Evolutionary conservation across 257 asterid species (phyloP).

Genomic region (Prunella vulgaris): DNA sequence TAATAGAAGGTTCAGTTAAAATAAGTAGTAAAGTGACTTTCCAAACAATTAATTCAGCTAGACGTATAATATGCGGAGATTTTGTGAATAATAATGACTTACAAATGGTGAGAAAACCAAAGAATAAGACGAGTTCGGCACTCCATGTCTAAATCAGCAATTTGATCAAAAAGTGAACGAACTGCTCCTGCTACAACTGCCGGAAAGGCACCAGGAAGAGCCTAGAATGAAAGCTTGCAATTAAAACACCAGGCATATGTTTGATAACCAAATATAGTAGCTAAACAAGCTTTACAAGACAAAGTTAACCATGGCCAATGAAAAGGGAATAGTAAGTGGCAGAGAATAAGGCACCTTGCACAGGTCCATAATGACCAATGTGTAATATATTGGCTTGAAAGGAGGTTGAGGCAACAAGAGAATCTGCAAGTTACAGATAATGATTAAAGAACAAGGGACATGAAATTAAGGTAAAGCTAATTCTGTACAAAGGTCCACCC

Average conservation of each 20-base stretch:
- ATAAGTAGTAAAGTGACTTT: not conserved
- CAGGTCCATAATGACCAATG: conserved; percentile 92
- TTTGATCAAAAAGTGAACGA: conserved; percentile 88
- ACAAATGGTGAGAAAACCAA: conserved; percentile 99
- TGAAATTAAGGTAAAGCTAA: not conserved
- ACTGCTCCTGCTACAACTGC: conserved; percentile 99
- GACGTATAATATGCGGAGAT: not conserved
- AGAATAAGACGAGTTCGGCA: conserved; percentile 92
- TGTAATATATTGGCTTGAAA: conserved; percentile 86
- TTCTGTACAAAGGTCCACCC: not conserved
- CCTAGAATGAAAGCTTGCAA: conserved; percentile 40
- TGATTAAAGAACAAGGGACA: conserved; percentile 2
- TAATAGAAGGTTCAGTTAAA: not conserved
- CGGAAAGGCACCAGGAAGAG: conserved; percentile 99
- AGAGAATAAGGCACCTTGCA: conserved; percentile 66
- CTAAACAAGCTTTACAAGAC: not conserved
- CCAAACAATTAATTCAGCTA: not conserved
- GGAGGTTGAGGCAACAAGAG: conserved; percentile 93
- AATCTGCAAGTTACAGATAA: conserved; percentile 53
- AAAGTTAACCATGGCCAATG: not conserved
- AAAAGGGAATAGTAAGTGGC: conserved; percentile 7
- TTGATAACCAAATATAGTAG: not conserved
- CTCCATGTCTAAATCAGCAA: conserved; percentile 94
- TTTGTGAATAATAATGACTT: conserved; percentile 31
- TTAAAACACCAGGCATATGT: conserved; percentile 22